phyloP scores from a whole-genome alignment of 2,329 filamentous ascomycete genomes.

The Madurella mycetomatis region DNA sequence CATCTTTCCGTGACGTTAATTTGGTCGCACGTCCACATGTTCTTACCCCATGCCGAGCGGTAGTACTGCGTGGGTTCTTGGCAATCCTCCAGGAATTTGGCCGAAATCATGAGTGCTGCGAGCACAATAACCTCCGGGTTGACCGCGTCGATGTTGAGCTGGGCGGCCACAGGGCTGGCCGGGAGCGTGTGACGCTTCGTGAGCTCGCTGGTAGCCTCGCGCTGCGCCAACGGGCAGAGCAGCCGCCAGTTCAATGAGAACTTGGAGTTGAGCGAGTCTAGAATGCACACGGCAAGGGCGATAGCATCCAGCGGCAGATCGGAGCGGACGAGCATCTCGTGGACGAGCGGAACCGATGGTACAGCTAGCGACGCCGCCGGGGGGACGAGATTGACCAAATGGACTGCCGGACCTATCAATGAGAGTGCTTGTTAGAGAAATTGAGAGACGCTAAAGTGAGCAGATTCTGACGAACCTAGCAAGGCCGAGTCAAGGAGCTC shows the following conservation, averaged over 20 bases:
- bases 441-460: constrained; percentile 6
- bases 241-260: constrained; percentile 61
- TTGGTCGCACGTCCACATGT: constrained; percentile 56
- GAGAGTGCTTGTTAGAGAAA: constrained; percentile 29
- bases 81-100: constrained; percentile 61
- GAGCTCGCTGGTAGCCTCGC: constrained; percentile 27
- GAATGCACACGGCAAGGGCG: constrained; percentile 61
- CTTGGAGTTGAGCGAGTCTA: constrained; percentile 59
- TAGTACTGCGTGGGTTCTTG: constrained; percentile 52
- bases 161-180: constrained; percentile 18
- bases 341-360: constrained; percentile 55
- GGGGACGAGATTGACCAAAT: constrained; percentile 63
- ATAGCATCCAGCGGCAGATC: constrained; percentile 57
- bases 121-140: constrained; percentile 60
- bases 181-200: constrained; percentile 26
- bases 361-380: constrained; percentile 56
- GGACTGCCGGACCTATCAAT: constrained; percentile 56
- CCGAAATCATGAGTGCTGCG: constrained; percentile 59
- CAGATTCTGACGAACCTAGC: constrained; percentile 34
- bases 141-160: constrained; percentile 57
- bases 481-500: constrained; percentile 40
- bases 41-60: constrained; percentile 48
- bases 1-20: constrained; percentile 60
- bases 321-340: constrained; percentile 56
- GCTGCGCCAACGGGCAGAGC: constrained; percentile 47